phyloP scores from a whole-genome alignment of 805 yeast species.

The Wickerhamomyces ciferrii region DNA sequence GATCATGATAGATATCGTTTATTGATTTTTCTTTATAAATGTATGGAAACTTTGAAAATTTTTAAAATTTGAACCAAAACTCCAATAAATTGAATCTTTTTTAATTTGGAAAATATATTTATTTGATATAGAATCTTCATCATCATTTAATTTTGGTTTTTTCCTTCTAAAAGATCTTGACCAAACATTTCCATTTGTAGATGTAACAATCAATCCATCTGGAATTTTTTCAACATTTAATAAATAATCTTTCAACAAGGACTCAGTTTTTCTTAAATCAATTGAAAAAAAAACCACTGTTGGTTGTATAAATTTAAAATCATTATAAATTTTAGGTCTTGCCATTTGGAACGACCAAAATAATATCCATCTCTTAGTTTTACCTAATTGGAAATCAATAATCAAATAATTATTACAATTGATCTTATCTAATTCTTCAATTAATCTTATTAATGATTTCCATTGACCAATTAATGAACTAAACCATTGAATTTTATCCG shows the following conservation, averaged over 20 bases:
- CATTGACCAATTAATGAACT: slow-evolving; percentile 33
- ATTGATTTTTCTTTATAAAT: slow-evolving; percentile 3
- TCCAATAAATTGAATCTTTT: slow-evolving; percentile 10
- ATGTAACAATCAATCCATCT: neutral
- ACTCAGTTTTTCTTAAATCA: slow-evolving; percentile 3
- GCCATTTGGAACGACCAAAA: slow-evolving; percentile 16
- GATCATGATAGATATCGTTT: neutral
- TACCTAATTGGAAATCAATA: slow-evolving; percentile 16
- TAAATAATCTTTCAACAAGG: neutral
- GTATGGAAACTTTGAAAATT: slow-evolving; percentile 20
- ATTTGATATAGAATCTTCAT: too few relatives aligned
- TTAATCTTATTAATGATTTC: slow-evolving; percentile 8
- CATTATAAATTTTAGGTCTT: slow-evolving; percentile 9
- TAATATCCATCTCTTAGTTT: slow-evolving; percentile 19
- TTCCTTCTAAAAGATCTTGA: slow-evolving; percentile 19
- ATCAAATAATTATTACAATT: slow-evolving; percentile 11
- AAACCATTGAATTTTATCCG: slow-evolving; percentile 27
- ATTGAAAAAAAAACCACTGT: slow-evolving; percentile 13
- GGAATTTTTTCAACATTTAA: neutral
- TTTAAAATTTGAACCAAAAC: slow-evolving; percentile 9
- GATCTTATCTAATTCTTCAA: neutral
- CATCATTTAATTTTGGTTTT: slow-evolving; percentile 1
- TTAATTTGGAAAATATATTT: slow-evolving; percentile 7
- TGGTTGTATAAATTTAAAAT: slow-evolving; percentile 1
- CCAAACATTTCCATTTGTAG: slow-evolving; percentile 19